Conservation (phyloP, 1,284 basidiomycete genomes). For the Apiotrichum akiyoshidainum region DNA sequence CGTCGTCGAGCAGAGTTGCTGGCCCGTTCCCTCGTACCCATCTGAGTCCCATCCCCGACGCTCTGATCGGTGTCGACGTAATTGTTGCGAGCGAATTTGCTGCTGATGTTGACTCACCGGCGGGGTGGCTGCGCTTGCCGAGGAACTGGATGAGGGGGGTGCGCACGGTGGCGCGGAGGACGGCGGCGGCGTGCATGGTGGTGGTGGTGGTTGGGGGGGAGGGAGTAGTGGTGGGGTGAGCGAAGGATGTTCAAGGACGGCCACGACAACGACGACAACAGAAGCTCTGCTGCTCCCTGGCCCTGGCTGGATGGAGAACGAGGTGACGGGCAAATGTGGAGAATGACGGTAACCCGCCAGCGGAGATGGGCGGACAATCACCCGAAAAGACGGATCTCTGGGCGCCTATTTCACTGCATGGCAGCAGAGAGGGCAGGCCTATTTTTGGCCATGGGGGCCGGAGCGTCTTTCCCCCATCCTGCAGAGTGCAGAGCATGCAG, state of each 20-base stretch:
- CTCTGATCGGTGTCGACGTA: too few species aligned
- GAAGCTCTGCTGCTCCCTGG: background rate
- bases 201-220: background rate
- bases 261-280: background rate
- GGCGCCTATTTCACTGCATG: background rate
- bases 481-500: too few species aligned
- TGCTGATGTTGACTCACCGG: constrained; percentile 51
- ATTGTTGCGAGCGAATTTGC: too few species aligned
- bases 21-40: too few species aligned
- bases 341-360: background rate
- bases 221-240: background rate
- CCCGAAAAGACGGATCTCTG: background rate
- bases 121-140: constrained; percentile 62
- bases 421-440: background rate
- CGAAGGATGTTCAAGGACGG: background rate
- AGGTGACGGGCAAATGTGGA: background rate
- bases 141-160: constrained; percentile 75
- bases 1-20: too few species aligned
- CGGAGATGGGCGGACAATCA: constrained; percentile 4
- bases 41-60: too few species aligned
- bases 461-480: too few species aligned
- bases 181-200: constrained; percentile 33
- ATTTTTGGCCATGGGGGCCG: background rate
- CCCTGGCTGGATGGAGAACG: too few species aligned
- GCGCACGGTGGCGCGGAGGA: constrained; percentile 28